Percentiles rank a stretch among this genome's conserved stretches.
Evolutionary conservation across 768 basidiomycete genomes (phyloP).

Genomic region (Cytidiella melzeri): DNA sequence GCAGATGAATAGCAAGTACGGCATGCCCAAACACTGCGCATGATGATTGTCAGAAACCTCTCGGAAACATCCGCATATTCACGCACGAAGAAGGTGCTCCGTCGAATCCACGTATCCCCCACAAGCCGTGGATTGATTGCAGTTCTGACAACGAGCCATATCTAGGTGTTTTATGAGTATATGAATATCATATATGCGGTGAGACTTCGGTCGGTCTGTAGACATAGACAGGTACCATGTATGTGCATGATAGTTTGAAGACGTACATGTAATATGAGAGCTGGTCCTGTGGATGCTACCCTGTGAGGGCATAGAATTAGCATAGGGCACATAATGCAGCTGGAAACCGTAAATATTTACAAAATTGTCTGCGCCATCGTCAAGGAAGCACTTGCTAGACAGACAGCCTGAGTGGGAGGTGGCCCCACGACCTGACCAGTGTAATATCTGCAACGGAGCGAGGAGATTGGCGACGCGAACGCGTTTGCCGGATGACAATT

Average conservation of each 20-base stretch:
- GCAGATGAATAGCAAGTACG: background rate
- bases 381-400: conserved; percentile 11
- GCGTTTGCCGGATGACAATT: background rate
- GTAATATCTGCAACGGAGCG: conserved; percentile 9
- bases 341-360: conserved; percentile 2
- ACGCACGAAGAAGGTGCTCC: conserved; percentile 4
- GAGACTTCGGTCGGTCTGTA: too few species aligned
- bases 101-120: background rate
- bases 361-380: conserved; percentile 11
- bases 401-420: conserved; percentile 5
- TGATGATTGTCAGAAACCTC: background rate
- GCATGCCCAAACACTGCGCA: conserved; percentile 2
- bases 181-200: too few species aligned
- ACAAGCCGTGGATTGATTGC: conserved; percentile 2
- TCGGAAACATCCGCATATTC: background rate
- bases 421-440: conserved; percentile 10
- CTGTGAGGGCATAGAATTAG: background rate
- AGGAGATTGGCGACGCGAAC: background rate
- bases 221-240: too few species aligned
- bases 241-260: background rate
- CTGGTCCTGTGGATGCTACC: conserved; percentile 6
- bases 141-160: conserved; percentile 8
- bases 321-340: background rate
- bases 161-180: too few species aligned
- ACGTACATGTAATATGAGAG: conserved; percentile 14